Base-by-base conservation (phyloP, 768 basidiomycete genomes). In the Dioszegia aurantiaca region DNA sequence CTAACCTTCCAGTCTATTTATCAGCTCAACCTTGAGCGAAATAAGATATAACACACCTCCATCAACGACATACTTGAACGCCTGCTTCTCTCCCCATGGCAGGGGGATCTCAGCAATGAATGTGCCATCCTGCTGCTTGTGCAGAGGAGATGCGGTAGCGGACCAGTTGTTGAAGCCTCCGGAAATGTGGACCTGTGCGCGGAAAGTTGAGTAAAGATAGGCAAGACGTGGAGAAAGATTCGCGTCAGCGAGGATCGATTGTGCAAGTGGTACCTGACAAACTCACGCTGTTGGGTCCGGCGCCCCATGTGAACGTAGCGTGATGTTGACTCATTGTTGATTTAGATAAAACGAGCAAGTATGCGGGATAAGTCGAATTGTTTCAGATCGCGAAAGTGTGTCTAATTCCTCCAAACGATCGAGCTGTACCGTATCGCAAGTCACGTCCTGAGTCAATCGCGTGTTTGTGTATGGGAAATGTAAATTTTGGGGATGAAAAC, bases 1-100 rank as follows among this genome's bases (percentile, higher is more conserved):
- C 75, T 52, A 31, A 71, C 73, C 58, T 74, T 72, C 75, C 75
- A 76, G 30, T 74, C 69, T 72, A 58, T 28, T 27, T 1, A 31
- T 62, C 56, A 65, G 52, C 44, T 44, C 17, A 47, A 12, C 21
- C 30, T 44, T 31, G 45, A 47, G 4, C 11, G 11, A 10, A 11
- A 9, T 12, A 24, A 41, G 17, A 9, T 26, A 2, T 10, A 12
- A 64, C 67, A 56, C 56, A 70, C 71, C 71, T 23, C 75, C 75
- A 62, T 76, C 75, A 9, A 74, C 73, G 23, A 76, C 75, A 61
- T 76, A 76, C 59, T 76, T 76, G 67, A 73, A 76, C 28, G 75
- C 73, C 53, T 74, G 67, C 51, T 71, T 76, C 58, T 73, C 71
- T 17, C 73, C 75, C 62, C 63, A 76, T 37, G 73, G 73, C 12